These are phyloP conservation scores for Stemphylium vesicarium DNA, from an alignment of 2,329 filamentous ascomycete species.

Conservation along the genomic window DNA sequence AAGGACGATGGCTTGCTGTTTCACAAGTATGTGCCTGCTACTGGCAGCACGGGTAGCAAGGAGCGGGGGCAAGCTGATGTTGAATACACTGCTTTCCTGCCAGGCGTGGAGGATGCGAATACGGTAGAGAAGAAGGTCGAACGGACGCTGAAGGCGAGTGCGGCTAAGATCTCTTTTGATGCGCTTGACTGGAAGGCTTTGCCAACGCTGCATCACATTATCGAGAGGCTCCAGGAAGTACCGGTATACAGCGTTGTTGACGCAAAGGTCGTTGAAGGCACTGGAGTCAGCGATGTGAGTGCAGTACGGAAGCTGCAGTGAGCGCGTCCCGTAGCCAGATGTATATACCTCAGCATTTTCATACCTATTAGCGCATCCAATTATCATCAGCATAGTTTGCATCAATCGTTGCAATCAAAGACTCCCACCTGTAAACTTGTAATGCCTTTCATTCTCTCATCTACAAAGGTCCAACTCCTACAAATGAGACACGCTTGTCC, in stretches of 20 bases:
- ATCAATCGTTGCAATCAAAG: neutral
- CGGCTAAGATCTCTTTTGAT: slow-evolving; percentile 58
- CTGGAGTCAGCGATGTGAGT: slow-evolving; percentile 59
- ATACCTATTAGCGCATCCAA: no score
- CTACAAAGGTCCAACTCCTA: slow-evolving; percentile 8
- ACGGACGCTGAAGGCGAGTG: slow-evolving; percentile 47
- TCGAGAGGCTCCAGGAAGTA: slow-evolving; percentile 60
- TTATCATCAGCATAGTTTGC: neutral
- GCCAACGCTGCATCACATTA: slow-evolving; percentile 67
- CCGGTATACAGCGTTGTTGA: slow-evolving; percentile 64
- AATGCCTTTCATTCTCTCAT: slow-evolving; percentile 7
- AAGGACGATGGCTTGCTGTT: slow-evolving; percentile 59
- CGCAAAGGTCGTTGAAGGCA: slow-evolving; percentile 63
- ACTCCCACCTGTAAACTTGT: neutral
- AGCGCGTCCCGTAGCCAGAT: neutral
- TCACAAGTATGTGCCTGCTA: slow-evolving; percentile 64
- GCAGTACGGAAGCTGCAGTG: slow-evolving; percentile 25
- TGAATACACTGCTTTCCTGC: slow-evolving; percentile 59
- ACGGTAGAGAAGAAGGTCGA: slow-evolving; percentile 42
- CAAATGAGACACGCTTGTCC: slow-evolving; percentile 12
- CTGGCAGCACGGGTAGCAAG: slow-evolving; percentile 50
- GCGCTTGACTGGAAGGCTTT: slow-evolving; percentile 60
- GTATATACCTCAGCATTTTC: neutral
- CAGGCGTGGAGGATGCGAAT: slow-evolving; percentile 41
- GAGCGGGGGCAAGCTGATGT: slow-evolving; percentile 59